phyloP scores from a whole-genome alignment of 208 protist species.

The Polymyxa betae region DNA sequence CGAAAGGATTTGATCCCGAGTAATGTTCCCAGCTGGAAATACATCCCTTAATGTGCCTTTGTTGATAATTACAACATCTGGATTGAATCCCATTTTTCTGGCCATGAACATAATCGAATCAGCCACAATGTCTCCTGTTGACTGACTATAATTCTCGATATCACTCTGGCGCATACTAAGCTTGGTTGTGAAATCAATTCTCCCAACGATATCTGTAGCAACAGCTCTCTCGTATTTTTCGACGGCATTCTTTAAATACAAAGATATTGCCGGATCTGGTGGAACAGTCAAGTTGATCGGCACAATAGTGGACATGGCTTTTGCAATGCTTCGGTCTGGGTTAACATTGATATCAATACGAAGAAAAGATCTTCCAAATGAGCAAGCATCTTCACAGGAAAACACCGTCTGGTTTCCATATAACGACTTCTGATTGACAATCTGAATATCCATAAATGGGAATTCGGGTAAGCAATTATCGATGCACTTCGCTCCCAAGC shows the following conservation, averaged over 20 bases:
- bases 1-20: neutral
- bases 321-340: neutral
- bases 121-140: constrained; percentile 27
- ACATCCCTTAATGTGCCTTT: neutral
- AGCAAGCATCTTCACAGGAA: neutral
- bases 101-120: neutral
- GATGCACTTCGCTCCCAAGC: neutral
- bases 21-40: neutral
- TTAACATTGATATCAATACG: neutral
- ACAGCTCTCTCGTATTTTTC: neutral
- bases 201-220: neutral
- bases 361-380: neutral
- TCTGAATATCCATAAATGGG: neutral
- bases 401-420: neutral
- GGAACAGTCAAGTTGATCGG: neutral
- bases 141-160: neutral
- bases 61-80: neutral
- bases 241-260: neutral
- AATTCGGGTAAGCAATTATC: neutral
- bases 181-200: neutral
- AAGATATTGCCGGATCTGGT: neutral
- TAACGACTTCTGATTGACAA: neutral
- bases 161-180: neutral
- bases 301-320: neutral
- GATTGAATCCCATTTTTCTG: neutral